Conservation (phyloP, 345 rosid species). For the Psidium friedrichsthalianum region DNA sequence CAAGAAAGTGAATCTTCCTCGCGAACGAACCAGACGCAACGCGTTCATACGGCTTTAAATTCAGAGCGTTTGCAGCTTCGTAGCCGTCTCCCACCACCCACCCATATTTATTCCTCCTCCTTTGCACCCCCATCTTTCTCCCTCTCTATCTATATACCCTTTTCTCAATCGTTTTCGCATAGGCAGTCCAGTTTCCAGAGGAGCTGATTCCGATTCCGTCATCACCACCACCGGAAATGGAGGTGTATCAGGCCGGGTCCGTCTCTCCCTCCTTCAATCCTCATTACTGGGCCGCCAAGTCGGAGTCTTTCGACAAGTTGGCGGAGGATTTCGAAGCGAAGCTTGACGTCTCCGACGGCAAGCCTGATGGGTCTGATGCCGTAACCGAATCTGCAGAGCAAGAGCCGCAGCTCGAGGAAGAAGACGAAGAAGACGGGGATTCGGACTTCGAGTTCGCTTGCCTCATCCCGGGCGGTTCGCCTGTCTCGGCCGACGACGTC, state of each 20-base stretch:
- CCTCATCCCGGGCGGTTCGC: constrained; percentile 19
- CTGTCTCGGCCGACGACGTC: constrained; percentile 34
- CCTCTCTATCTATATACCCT: background rate
- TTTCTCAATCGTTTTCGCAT: background rate
- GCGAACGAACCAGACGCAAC: background rate
- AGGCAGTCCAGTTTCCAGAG: background rate
- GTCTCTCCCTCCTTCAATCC: background rate
- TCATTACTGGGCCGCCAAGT: background rate
- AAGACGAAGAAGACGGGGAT: constrained; percentile 10
- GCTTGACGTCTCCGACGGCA: background rate
- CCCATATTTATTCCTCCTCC: background rate
- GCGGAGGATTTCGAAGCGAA: background rate
- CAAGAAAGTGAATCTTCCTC: background rate
- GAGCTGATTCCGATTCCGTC: background rate
- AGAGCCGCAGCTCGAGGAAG: background rate
- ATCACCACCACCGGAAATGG: background rate
- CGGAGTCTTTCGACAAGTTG: background rate
- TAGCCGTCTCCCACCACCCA: background rate
- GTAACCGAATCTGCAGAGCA: background rate
- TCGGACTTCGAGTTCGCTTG: constrained; percentile 42
- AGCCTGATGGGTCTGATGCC: background rate
- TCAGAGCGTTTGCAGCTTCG: background rate
- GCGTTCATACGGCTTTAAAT: background rate
- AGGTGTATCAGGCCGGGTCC: background rate
- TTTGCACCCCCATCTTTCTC: background rate